phyloP scores from a whole-genome alignment of 2,329 filamentous ascomycete species.

The Apiospora hydei region DNA sequence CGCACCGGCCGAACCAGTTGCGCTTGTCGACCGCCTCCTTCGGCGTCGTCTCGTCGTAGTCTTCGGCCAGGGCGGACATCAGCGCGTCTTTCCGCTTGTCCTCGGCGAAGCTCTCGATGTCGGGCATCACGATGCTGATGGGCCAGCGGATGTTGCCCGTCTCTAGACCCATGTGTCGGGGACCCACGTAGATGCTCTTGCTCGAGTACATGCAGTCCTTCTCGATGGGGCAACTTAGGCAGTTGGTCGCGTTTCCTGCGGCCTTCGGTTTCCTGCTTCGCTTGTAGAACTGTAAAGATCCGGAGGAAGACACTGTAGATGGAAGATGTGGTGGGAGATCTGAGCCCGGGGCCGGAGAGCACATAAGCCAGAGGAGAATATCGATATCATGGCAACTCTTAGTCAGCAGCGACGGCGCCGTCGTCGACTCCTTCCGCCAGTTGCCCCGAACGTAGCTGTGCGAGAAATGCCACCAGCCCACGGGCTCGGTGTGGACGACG shows the following conservation, averaged over 20 bases:
- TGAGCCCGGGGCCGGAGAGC: constrained; percentile 66
- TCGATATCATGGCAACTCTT: constrained; percentile 98
- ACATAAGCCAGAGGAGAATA: constrained; percentile 88
- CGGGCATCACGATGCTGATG: constrained; percentile 85
- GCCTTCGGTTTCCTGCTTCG: constrained; percentile 75
- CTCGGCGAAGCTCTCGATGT: constrained; percentile 80
- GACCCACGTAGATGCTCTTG: constrained; percentile 79
- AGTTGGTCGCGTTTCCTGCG: constrained; percentile 85
- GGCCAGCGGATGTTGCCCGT: constrained; percentile 80
- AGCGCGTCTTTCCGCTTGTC: constrained; percentile 49
- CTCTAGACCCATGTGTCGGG: constrained; percentile 64
- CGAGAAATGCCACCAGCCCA: constrained; percentile 95
- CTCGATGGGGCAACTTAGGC: constrained; percentile 79
- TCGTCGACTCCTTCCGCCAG: constrained; percentile 82
- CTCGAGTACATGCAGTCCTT: constrained; percentile 84
- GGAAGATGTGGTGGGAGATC: constrained; percentile 73
- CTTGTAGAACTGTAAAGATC: constrained; percentile 80
- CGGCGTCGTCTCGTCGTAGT: constrained; percentile 60
- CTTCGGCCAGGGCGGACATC: constrained; percentile 48
- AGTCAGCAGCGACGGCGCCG: constrained; percentile 84
- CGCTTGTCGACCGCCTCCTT: constrained; percentile 55
- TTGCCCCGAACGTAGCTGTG: constrained; percentile 93
- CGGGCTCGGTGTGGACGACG: constrained; percentile 90
- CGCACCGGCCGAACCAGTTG: constrained; percentile 92
- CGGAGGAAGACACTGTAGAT: constrained; percentile 75